These are phyloP conservation scores for Sutorius australiensis DNA, from an alignment of 768 basidiomycete species.

Conservation along the genomic window DNA sequence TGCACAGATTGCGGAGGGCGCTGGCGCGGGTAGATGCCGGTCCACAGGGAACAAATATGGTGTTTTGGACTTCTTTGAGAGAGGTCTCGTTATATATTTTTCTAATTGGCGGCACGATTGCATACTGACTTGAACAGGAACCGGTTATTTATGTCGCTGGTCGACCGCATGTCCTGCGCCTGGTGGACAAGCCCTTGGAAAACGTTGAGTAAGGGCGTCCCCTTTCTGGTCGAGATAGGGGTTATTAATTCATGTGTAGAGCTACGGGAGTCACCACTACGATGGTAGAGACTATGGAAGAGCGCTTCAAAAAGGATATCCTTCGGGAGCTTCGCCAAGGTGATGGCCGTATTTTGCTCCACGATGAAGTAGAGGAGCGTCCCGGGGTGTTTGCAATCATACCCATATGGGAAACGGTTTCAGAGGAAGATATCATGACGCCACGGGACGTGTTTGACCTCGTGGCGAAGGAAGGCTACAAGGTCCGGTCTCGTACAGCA, in stretches of 20 bases:
- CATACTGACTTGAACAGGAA: constrained; percentile 48
- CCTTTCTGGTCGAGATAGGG: neutral
- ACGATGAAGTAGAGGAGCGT: constrained; percentile 93
- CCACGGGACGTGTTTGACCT: constrained; percentile 76
- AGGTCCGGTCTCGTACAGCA: constrained; percentile 31
- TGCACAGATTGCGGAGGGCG: constrained; percentile 66
- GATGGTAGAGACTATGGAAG: constrained; percentile 90
- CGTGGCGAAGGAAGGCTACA: constrained; percentile 74
- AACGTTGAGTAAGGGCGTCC: constrained; percentile 77
- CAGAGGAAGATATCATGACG: constrained; percentile 80
- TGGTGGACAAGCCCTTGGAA: constrained; percentile 82
- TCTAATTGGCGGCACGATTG: neutral
- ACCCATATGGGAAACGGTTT: constrained; percentile 90
- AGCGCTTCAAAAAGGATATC: constrained; percentile 82
- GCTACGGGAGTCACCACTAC: constrained; percentile 91
- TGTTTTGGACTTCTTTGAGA: constrained; percentile 93
- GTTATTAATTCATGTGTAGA: constrained; percentile 35
- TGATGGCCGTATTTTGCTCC: constrained; percentile 77
- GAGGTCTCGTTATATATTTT: constrained; percentile 51
- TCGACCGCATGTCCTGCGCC: constrained; percentile 84
- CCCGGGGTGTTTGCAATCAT: constrained; percentile 88
- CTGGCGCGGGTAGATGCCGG: constrained; percentile 77
- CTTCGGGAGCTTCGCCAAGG: constrained; percentile 71
- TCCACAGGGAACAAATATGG: constrained; percentile 66
- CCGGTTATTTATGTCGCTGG: constrained; percentile 90